Conservation (phyloP, 2,329 filamentous ascomycete genomes). For the Ampelomyces quisqualis region DNA sequence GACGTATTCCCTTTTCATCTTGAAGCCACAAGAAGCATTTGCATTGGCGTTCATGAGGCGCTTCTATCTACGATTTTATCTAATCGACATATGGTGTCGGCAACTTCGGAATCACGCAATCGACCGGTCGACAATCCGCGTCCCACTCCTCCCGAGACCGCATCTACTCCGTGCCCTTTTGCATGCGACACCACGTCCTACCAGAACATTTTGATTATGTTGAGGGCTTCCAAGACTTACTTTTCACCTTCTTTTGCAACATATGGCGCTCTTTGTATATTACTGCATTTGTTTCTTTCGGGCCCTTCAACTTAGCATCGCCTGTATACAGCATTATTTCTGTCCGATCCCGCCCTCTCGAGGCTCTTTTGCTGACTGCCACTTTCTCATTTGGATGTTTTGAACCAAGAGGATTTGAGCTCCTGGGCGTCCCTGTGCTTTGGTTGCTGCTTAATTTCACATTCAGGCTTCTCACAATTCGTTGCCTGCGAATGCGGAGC, state of each 20-base stretch:
- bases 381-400: not conserved
- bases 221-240: conserved; percentile 7
- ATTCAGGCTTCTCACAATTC: too few species aligned
- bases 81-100: conserved; percentile 11
- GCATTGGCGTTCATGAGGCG: conserved; percentile 27
- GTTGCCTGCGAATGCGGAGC: too few species aligned
- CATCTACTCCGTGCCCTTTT: not conserved
- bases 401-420: too few species aligned
- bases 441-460: too few species aligned
- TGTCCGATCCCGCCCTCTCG: not conserved
- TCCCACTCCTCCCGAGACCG: not conserved
- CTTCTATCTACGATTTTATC: conserved; percentile 18
- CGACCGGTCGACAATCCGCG: conserved; percentile 1
- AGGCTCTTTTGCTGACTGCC: not conserved
- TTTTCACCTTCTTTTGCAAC: conserved; percentile 10
- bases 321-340: conserved; percentile 24
- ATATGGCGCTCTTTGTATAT: conserved; percentile 28
- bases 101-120: not conserved
- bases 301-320: conserved; percentile 24
- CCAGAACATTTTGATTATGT: conserved; percentile 11
- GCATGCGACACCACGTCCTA: conserved; percentile 7
- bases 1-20: conserved; percentile 22
- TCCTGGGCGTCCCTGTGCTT: too few species aligned
- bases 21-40: conserved; percentile 19
- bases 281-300: conserved; percentile 18